These are phyloP conservation scores for Coemansia sp. DNA, from an alignment of 192 early-diverging fungal species.

Conservation along the genomic window DNA sequence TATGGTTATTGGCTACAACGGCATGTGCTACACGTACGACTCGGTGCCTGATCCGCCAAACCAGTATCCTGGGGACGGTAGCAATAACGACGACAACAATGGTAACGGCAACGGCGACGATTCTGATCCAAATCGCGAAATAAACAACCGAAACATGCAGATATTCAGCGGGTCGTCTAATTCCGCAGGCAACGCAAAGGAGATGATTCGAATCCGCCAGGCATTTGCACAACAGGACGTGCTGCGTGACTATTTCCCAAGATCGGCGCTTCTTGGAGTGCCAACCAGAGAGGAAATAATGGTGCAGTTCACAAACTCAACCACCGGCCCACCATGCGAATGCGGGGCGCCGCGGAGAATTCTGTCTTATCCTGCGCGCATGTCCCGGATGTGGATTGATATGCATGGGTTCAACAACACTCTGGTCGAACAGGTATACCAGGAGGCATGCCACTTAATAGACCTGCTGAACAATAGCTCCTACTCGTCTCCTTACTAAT, in stretches of 20 bases:
- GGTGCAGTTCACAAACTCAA: not conserved
- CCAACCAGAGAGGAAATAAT: not conserved
- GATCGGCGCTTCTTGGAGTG: conserved; percentile 3
- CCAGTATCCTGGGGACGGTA: conserved; percentile 22
- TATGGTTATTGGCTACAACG: conserved; percentile 46
- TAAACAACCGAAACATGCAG: not conserved
- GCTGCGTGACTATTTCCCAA: conserved; percentile 35
- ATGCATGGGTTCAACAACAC: conserved; percentile 49
- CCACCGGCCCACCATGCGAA: conserved; percentile 1
- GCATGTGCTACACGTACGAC: conserved; percentile 46
- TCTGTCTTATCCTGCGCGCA: conserved; percentile 27
- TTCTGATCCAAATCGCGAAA: not conserved
- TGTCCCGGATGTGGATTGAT: conserved; percentile 36
- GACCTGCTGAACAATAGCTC: conserved; percentile 51
- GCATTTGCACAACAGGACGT: conserved; percentile 14
- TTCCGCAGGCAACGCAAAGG: conserved; percentile 20
- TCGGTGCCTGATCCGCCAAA: conserved; percentile 31
- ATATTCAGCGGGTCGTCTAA: conserved; percentile 43
- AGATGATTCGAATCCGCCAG: conserved; percentile 31
- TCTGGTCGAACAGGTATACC: conserved; percentile 31
- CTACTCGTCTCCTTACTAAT: conserved; percentile 48
- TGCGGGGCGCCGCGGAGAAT: conserved; percentile 9
- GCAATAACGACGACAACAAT: not conserved
- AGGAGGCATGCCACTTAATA: conserved; percentile 35
- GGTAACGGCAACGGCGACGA: not conserved